Evolutionary conservation across 2,329 filamentous ascomycete genomes (phyloP).

Genomic region (Aspergillus novoparasiticus): DNA sequence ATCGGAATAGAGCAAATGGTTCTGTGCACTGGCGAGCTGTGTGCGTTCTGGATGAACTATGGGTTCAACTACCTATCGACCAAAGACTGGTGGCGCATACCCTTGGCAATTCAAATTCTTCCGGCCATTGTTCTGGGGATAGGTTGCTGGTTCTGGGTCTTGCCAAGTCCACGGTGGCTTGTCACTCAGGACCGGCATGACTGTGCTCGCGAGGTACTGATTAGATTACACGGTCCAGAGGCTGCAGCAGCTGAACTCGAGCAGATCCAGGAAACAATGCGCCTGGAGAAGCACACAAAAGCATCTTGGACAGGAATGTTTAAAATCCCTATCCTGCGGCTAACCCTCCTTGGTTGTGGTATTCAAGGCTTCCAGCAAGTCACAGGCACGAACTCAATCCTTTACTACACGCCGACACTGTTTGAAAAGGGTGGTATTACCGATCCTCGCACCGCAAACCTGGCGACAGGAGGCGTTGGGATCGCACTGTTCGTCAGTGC

Average conservation of each 20-base stretch:
- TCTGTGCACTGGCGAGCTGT: constrained; percentile 20
- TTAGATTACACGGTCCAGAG: constrained; percentile 21
- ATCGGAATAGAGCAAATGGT: constrained; percentile 19
- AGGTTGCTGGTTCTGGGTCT: constrained; percentile 14
- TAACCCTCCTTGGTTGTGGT: constrained; percentile 21
- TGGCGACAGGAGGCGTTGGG: constrained; percentile 21
- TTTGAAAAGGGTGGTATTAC: constrained; percentile 23
- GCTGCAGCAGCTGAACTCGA: constrained; percentile 20
- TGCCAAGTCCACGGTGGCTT: constrained; percentile 24
- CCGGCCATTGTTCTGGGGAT: constrained; percentile 19
- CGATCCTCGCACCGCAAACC: constrained; percentile 16
- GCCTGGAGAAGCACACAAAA: constrained; percentile 5
- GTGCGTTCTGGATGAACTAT: constrained; percentile 24
- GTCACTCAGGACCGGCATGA: constrained; percentile 23
- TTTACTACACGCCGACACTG: constrained; percentile 23
- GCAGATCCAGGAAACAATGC: constrained; percentile 17
- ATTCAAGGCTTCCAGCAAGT: constrained; percentile 24
- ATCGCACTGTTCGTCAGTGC: constrained; percentile 19
- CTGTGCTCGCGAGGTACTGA: constrained; percentile 22
- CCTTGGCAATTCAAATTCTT: constrained; percentile 22
- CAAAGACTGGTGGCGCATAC: constrained; percentile 23
- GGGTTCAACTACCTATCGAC: constrained; percentile 19
- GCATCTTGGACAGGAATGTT: constrained; percentile 9
- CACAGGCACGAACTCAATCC: constrained; percentile 24
- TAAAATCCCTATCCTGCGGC: constrained; percentile 5